Base-by-base conservation (phyloP, 208 protist species). In the Endotrypanum monterogeii region DNA sequence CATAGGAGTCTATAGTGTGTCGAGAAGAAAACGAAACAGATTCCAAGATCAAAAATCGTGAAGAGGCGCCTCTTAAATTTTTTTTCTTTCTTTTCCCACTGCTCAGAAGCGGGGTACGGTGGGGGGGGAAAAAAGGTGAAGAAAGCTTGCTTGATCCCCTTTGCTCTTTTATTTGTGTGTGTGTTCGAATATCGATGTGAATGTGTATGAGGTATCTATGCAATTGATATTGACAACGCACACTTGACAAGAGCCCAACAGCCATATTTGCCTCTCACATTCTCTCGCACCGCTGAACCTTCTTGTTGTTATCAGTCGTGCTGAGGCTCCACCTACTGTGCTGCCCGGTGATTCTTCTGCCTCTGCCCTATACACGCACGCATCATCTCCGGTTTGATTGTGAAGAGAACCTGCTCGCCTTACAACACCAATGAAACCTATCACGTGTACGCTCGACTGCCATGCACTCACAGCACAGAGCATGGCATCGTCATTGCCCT, bases 11-110 rank as follows among this genome's bases (percentile, higher is more conserved):
- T 20, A 14, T 18, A 0, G 37, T 23, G 20, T 41, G 56, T 18
- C 56, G n/a, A 61, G 23, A 61, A 23, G 9, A 32, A 39, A 61
- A 32, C 20, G 56, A 41, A 25, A 16, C 56, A 61, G 56, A 30
- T 28, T 63, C 58, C 32, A 18, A 63, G 4, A 46, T 18, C 58
- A 63, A 39, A n/a, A 63, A 23, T 63, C 58, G 35, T 63, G 58
- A 63, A 63, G 58, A 63, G 30, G 58, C 58, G 44, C 65, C 35
- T 55, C 65, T 55, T 30, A 14, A 2, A 37, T 8, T 8, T 35
- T 28, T 61, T 12, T 61, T 30, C 18, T n/a, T 67, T 39, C 23
- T 14, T 52, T 20, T 52, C 44, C 25, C n/a, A 23, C 25, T 32
- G 2, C 25, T 48, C 30, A 63, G 35, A 37, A 20, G 44, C 25